Conservation (phyloP, 2,329 filamentous ascomycete genomes). For the Taxawa tesnikishii region DNA sequence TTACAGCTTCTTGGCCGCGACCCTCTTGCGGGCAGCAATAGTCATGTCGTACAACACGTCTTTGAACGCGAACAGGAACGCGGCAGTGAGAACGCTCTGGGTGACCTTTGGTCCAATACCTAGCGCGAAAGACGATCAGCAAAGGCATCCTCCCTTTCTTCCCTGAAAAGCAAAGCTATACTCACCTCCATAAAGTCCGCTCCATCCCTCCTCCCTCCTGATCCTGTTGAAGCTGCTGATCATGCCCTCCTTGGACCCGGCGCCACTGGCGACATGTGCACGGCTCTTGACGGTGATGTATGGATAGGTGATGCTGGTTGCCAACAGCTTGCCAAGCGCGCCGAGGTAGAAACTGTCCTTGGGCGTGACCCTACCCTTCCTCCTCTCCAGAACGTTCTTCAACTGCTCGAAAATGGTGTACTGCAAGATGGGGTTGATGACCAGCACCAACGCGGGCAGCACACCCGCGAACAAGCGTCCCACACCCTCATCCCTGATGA, state of each 20-base stretch:
- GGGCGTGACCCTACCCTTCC: conserved; percentile 65
- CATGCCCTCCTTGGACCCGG: conserved; percentile 70
- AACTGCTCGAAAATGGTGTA: conserved; percentile 98
- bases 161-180: too few relatives aligned
- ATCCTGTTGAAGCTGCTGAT: conserved; percentile 65
- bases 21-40: conserved; percentile 44
- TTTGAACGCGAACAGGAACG: conserved; percentile 96
- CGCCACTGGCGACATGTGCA: conserved; percentile 80
- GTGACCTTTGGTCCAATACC: conserved; percentile 93
- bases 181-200: conserved; percentile 82
- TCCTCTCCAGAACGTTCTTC: conserved; percentile 79
- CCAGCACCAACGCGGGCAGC: conserved; percentile 79
- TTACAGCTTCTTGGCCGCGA: conserved; percentile 5
- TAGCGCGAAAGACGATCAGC: too few relatives aligned
- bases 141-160: too few relatives aligned
- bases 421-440: conserved; percentile 96
- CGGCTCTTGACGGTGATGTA: conserved; percentile 98
- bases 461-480: conserved; percentile 83
- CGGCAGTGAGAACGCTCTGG: conserved; percentile 91
- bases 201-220: conserved; percentile 78
- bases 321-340: conserved; percentile 85
- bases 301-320: conserved; percentile 88
- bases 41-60: conserved; percentile 85
- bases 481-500: conserved; percentile 75
- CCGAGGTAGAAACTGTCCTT: conserved; percentile 83